phyloP scores from a whole-genome alignment of 805 yeast species.

The Yarrowia bubula region DNA sequence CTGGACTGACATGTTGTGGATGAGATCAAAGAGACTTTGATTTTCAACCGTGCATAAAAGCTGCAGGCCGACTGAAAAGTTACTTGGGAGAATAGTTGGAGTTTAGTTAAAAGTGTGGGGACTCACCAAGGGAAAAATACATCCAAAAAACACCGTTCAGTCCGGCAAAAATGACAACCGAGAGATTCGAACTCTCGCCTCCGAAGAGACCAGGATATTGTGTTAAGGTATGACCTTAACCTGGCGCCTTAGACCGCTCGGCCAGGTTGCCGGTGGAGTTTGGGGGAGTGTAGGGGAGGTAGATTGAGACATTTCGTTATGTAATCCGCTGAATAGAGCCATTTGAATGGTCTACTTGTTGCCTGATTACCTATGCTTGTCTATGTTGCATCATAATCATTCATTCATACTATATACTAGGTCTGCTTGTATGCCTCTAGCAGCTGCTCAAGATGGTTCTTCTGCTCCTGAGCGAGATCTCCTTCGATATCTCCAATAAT shows the following conservation, averaged over 20 bases:
- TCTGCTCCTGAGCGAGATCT: conserved; percentile 44
- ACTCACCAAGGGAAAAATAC: neutral
- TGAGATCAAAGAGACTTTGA: conserved; percentile 5
- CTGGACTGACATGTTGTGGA: conserved; percentile 1
- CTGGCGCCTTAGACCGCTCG: conserved; percentile 28
- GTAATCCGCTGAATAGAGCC: neutral
- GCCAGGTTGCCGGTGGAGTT: conserved; percentile 23
- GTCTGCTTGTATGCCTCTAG: conserved; percentile 44
- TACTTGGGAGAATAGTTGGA: too few relatives aligned
- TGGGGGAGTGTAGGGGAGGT: neutral
- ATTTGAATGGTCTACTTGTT: too few relatives aligned
- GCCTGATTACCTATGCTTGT: too few relatives aligned
- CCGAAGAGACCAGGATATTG: conserved; percentile 24
- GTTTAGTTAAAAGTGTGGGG: neutral
- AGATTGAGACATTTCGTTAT: neutral
- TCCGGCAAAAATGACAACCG: conserved; percentile 10
- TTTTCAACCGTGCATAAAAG: neutral
- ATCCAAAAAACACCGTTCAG: neutral
- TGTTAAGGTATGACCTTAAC: conserved; percentile 22
- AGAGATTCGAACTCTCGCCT: conserved; percentile 27
- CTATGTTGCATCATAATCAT: neutral
- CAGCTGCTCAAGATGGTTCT: conserved; percentile 47
- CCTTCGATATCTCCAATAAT: conserved; percentile 51
- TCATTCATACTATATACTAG: neutral
- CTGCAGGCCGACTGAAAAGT: neutral